phyloP scores from a whole-genome alignment of 495 filamentous ascomycete genomes.

The Aspergillus saccharolyticus region DNA sequence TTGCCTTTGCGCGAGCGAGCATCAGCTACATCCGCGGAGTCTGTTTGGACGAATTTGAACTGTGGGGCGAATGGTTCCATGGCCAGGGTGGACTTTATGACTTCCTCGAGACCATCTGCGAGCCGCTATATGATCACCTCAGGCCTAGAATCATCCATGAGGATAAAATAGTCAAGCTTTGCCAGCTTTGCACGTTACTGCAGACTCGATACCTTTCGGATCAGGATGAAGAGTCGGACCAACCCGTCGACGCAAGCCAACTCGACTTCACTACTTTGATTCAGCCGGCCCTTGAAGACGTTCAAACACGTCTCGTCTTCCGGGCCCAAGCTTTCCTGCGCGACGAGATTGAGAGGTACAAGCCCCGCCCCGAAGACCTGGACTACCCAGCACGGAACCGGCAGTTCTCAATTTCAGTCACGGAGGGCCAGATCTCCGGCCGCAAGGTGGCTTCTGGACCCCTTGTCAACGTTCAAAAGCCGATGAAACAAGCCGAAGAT shows the following conservation, averaged over 20 bases:
- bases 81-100: constrained; percentile 64
- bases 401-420: constrained; percentile 43
- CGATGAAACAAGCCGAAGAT: constrained; percentile 49
- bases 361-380: constrained; percentile 62
- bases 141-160: constrained; percentile 67
- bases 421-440: constrained; percentile 43
- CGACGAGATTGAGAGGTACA: constrained; percentile 66
- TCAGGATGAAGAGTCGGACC: constrained; percentile 63
- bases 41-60: constrained; percentile 68
- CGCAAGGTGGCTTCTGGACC: constrained; percentile 40
- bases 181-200: constrained; percentile 73
- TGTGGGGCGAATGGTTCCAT: constrained; percentile 73
- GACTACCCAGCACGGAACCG: constrained; percentile 56
- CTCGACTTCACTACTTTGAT: constrained; percentile 65
- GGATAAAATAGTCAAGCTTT: constrained; percentile 66
- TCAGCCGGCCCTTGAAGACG: constrained; percentile 65
- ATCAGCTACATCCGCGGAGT: constrained; percentile 67
- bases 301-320: constrained; percentile 70
- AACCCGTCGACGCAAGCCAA: constrained; percentile 41
- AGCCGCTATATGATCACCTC: constrained; percentile 70
- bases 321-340: constrained; percentile 62
- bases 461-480: constrained; percentile 46
- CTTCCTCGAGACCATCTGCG: constrained; percentile 67
- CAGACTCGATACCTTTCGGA: constrained; percentile 79
- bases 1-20: constrained; percentile 62